Evolutionary conservation across 2,329 filamentous ascomycete species (phyloP).

Genomic region (Fusarium sp.): DNA sequence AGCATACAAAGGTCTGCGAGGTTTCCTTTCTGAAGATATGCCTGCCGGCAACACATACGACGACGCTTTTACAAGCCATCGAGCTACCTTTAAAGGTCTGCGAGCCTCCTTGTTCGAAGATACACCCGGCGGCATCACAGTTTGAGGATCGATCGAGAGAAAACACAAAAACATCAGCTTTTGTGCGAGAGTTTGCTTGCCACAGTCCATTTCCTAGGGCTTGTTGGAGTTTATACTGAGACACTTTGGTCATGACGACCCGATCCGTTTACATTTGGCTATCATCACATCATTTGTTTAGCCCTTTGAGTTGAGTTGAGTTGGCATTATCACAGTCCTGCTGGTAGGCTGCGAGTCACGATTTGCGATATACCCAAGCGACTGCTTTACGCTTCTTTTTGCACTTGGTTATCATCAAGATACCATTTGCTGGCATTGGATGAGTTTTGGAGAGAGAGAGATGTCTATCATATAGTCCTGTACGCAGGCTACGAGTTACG

Average conservation of each 20-base stretch:
- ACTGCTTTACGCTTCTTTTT: neutral
- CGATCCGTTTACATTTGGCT: too few relatives aligned
- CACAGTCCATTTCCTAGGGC: neutral
- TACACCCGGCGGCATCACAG: neutral
- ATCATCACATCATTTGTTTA: too few relatives aligned
- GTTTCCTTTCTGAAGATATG: neutral
- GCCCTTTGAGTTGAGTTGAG: neutral
- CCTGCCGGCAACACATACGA: neutral
- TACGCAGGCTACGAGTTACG: neutral
- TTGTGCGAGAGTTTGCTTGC: neutral
- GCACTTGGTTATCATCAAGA: neutral
- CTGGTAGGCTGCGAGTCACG: neutral
- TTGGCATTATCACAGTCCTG: neutral
- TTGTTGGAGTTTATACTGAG: neutral
- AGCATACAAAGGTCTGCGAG: neutral
- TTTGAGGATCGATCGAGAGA: neutral
- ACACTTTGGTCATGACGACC: too few relatives aligned
- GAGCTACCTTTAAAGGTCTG: neutral
- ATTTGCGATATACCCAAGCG: neutral
- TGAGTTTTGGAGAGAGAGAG: neutral
- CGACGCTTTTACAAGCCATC: neutral
- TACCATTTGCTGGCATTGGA: neutral
- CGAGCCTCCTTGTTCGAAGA: neutral
- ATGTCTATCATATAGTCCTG: neutral
- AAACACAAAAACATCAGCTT: neutral